Conservation (phyloP, 2,329 filamentous ascomycete species). For the Huntiella omanensis region DNA sequence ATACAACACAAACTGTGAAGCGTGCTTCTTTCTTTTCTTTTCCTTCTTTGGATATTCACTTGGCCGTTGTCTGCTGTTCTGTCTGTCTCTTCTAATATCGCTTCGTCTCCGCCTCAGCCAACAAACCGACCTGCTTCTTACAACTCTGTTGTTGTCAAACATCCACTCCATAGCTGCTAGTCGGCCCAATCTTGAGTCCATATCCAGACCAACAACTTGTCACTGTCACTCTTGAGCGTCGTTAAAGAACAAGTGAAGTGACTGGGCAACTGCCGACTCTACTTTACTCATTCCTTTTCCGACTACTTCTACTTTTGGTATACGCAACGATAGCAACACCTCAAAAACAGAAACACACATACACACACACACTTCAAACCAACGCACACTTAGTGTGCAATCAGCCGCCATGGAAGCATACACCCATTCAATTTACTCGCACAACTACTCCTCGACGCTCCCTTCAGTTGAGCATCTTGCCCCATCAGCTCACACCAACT, state of each 20-base stretch:
- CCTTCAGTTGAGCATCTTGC: slow-evolving; percentile 8
- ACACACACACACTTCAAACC: neutral
- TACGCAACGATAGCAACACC: neutral
- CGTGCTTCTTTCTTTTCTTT: neutral
- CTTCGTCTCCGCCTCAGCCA: neutral
- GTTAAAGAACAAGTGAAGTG: neutral
- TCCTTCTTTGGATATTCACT: neutral
- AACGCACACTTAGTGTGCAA: no score
- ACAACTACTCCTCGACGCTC: slow-evolving; percentile 6
- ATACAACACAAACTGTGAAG: neutral
- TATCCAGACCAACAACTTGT: no score
- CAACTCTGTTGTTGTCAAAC: slow-evolving; percentile 1
- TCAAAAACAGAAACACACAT: neutral
- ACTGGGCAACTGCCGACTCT: slow-evolving; percentile 11
- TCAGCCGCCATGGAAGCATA: neutral
- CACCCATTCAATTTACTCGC: neutral
- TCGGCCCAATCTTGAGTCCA: no score
- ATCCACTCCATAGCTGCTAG: slow-evolving; percentile 8
- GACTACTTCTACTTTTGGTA: neutral
- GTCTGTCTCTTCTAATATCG: neutral
- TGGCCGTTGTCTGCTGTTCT: neutral
- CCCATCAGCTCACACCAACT: slow-evolving; percentile 1
- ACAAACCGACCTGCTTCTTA: neutral
- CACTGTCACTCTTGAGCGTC: no score
- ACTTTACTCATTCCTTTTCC: slow-evolving; percentile 10